These are phyloP conservation scores for Exophiala bonariae DNA, from an alignment of 2,329 filamentous ascomycete genomes.

Conservation along the genomic window DNA sequence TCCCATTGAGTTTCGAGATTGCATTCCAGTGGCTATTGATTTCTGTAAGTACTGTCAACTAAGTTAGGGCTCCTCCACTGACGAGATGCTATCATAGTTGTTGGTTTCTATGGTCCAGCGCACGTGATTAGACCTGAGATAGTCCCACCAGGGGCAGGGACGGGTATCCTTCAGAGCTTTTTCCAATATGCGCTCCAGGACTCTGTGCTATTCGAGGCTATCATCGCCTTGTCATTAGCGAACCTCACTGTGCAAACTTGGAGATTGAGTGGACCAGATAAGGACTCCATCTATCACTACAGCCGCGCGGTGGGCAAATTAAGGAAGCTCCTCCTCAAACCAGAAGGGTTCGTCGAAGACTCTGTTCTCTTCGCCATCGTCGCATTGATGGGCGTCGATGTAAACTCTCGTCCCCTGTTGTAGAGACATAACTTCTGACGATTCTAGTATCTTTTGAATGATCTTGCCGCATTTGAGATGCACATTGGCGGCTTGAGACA, in stretches of 20 bases:
- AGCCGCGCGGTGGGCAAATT: background rate
- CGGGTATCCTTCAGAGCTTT: slow-evolving; percentile 2
- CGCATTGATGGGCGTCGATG: slow-evolving; percentile 16
- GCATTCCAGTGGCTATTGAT: slow-evolving; percentile 8
- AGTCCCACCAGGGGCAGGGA: slow-evolving; percentile 4
- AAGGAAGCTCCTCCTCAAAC: background rate
- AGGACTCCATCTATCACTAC: slow-evolving; percentile 11
- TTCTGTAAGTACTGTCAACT: slow-evolving; percentile 3
- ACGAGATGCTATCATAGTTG: slow-evolving; percentile 4
- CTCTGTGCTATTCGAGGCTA: slow-evolving; percentile 13
- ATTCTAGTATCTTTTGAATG: slow-evolving; percentile 10
- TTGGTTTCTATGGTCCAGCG: slow-evolving; percentile 9
- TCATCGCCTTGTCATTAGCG: slow-evolving; percentile 9
- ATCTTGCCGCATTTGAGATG: slow-evolving; percentile 7
- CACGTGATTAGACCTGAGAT: slow-evolving; percentile 12
- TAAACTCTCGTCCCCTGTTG: background rate
- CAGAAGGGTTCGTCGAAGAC: slow-evolving; percentile 3
- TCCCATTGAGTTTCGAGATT: slow-evolving; percentile 7
- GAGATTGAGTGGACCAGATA: slow-evolving; percentile 1
- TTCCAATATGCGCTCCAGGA: slow-evolving; percentile 12
- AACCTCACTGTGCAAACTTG: slow-evolving; percentile 2
- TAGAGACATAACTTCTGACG: background rate
- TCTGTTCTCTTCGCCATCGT: slow-evolving; percentile 14
- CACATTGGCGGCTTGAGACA: slow-evolving; percentile 11
- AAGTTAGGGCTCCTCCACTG: background rate